Percentiles rank a stretch among this genome's conserved stretches.
Conservation (phyloP, 352 stramenopile species). For the Pythium dissimile region DNA sequence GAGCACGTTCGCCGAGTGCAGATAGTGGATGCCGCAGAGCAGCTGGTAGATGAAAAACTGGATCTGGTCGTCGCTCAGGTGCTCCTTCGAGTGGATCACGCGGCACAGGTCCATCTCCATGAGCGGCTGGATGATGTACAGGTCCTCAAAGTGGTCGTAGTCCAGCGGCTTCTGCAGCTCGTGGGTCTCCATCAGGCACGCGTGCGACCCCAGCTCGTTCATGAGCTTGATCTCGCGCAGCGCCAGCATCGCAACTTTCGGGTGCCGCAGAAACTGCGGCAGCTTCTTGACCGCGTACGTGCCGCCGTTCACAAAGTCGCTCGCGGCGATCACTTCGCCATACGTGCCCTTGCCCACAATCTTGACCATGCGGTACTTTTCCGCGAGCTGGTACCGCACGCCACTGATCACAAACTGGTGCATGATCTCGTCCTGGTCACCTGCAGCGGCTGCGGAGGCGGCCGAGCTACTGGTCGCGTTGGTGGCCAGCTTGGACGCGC, state of each 20-base stretch:
- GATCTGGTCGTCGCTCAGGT: slow-evolving; percentile 92
- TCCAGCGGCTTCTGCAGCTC: slow-evolving; percentile 79
- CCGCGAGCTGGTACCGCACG: slow-evolving; percentile 78
- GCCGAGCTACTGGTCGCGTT: neutral
- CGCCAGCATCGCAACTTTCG: slow-evolving; percentile 79
- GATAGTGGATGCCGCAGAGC: slow-evolving; percentile 93
- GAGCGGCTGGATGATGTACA: slow-evolving; percentile 97
- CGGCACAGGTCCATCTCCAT: slow-evolving; percentile 97
- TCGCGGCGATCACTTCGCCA: slow-evolving; percentile 86
- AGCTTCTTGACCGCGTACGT: slow-evolving; percentile 91
- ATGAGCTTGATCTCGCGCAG: slow-evolving; percentile 88
- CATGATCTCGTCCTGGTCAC: slow-evolving; percentile 61
- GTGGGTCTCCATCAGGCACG: slow-evolving; percentile 79
- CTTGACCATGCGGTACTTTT: slow-evolving; percentile 90
- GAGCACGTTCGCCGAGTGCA: slow-evolving; percentile 94
- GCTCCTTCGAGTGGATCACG: slow-evolving; percentile 86
- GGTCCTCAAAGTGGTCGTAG: slow-evolving; percentile 92
- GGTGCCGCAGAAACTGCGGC: slow-evolving; percentile 76
- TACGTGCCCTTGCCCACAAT: slow-evolving; percentile 89
- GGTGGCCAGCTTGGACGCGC: neutral
- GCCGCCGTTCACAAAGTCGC: slow-evolving; percentile 78
- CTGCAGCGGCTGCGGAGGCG: neutral
- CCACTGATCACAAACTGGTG: slow-evolving; percentile 88
- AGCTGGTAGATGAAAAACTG: slow-evolving; percentile 97
- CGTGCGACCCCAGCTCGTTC: slow-evolving; percentile 74